These are phyloP conservation scores for Trichosporon asahii DNA, from an alignment of 1,284 basidiomycete species.

Conservation along the genomic window DNA sequence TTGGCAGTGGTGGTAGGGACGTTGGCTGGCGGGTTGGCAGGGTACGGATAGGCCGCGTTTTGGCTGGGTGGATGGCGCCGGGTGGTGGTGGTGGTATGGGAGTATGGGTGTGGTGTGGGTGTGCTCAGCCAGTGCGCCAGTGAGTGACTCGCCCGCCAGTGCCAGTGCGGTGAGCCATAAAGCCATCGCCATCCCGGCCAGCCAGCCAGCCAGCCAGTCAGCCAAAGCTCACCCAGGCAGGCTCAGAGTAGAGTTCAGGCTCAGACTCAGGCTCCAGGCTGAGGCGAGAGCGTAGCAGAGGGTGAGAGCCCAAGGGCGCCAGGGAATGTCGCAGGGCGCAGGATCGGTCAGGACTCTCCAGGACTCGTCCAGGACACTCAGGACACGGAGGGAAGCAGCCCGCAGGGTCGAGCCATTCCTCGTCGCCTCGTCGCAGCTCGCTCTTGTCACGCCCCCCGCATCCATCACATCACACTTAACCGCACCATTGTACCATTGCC, in stretches of 20 bases:
- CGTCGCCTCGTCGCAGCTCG: too few relatives aligned
- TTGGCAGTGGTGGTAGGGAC: background rate
- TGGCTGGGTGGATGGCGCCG: background rate
- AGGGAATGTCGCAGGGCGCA: background rate
- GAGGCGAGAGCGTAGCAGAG: background rate
- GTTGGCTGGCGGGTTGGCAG: background rate
- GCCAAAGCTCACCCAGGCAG: background rate
- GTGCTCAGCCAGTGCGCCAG: background rate
- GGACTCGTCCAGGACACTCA: too few relatives aligned
- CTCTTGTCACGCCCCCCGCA: background rate
- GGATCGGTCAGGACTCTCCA: background rate
- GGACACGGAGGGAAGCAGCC: background rate
- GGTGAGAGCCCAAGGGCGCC: background rate
- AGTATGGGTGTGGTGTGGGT: background rate
- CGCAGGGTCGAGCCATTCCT: background rate
- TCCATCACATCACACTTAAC: too few relatives aligned
- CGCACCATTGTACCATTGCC: too few relatives aligned
- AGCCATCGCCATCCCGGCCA: too few relatives aligned
- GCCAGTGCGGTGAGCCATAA: background rate
- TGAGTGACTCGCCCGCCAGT: background rate
- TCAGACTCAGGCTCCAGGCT: slow-evolving; percentile 1
- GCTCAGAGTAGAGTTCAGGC: background rate
- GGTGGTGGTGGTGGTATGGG: slow-evolving; percentile 4
- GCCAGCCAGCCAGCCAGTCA: background rate
- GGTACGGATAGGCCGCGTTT: background rate